Evolutionary conservation across 2,329 filamentous ascomycete species (phyloP), one percentile per base, ranked within the genome.

Genomic region (Botrytis sinoallii): DNA sequence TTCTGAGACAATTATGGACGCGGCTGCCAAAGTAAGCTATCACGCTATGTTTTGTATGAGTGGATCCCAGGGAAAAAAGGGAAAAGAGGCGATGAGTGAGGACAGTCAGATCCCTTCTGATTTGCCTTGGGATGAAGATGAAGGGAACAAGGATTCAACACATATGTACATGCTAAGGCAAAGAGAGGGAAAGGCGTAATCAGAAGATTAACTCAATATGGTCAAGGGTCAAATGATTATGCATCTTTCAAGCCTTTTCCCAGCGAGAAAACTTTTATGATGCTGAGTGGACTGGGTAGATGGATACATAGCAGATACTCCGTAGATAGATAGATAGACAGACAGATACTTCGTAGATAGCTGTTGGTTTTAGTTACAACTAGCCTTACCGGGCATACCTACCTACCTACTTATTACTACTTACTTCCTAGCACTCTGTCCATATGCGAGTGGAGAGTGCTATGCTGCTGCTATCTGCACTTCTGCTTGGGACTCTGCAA

Each of bases 11-110:
- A 68, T 18, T 4, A 70, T 59, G 40, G 29, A 48, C 55, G 40
- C 55, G 55, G 68, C 55, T 70, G 55, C 57, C 69, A 61, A 64
- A 71, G 69, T 48, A 52, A 60, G 67, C 66, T 38, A 42, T 63
- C 69, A 67, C 44, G 61, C 71, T 72, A 68, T n/a, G 71, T 68
- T 72, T 72, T 72, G 40, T 32, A 72, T 72, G 40, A 18, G 71
- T 72, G 71, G 71, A 55, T 55, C 48, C 48, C 10, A n/a, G 61
- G 25, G 25, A 40, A 40, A 40, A 57, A 69, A 44, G 32, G 32
- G 22, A 40, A 25, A 22, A 29, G 12, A 52, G 42, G 32, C 12
- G 25, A 52, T 25, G 44, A 57, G 52, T 5, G 57, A 57, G 38
- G 52, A 38, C 9, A 16, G 32, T 38, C 32, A n/a, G 32, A 70